Conservation (phyloP, 2,329 filamentous ascomycete genomes). For the Cercospora janseana region DNA sequence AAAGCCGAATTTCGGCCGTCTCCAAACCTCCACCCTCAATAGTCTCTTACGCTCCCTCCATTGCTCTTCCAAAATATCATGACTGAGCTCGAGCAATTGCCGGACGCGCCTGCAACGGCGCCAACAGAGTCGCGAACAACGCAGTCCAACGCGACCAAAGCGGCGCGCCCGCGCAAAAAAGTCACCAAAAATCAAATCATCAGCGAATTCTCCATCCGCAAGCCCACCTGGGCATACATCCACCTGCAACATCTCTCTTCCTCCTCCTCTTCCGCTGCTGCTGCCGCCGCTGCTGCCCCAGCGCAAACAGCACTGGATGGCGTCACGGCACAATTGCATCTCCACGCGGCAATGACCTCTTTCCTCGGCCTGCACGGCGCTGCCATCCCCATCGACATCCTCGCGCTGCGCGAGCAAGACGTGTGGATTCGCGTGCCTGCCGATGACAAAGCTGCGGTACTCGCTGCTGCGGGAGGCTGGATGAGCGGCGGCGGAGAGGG, state of each 20-base stretch:
- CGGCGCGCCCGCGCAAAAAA: conserved; percentile 24
- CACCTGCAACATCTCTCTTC: conserved; percentile 39
- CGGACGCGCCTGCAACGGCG: conserved; percentile 14
- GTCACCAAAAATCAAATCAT: conserved; percentile 27
- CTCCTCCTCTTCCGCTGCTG: no score
- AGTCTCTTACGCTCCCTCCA: not conserved
- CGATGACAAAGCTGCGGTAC: conserved; percentile 59
- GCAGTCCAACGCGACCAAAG: conserved; percentile 3
- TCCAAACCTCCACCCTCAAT: not conserved
- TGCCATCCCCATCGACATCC: conserved; percentile 67
- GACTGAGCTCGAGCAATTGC: conserved; percentile 15
- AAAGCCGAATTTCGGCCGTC: conserved; percentile 7
- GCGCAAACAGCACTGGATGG: conserved; percentile 60
- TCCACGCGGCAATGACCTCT: conserved; percentile 61
- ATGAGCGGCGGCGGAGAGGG: conserved; percentile 49
- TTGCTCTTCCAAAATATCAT: not conserved
- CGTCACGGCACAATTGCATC: conserved; percentile 62
- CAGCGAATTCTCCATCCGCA: conserved; percentile 42
- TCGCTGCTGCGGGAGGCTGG: conserved; percentile 67
- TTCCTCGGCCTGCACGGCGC: conserved; percentile 69
- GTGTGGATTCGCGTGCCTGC: conserved; percentile 66
- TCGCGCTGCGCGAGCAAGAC: conserved; percentile 57
- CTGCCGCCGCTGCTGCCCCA: no score
- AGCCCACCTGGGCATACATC: conserved; percentile 44
- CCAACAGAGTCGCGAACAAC: conserved; percentile 6